A percentile compares a stretch with the other conserved stretches of the same genome.
Evolutionary conservation across 768 basidiomycete species (phyloP).

Genomic region (Lentinula sp.): DNA sequence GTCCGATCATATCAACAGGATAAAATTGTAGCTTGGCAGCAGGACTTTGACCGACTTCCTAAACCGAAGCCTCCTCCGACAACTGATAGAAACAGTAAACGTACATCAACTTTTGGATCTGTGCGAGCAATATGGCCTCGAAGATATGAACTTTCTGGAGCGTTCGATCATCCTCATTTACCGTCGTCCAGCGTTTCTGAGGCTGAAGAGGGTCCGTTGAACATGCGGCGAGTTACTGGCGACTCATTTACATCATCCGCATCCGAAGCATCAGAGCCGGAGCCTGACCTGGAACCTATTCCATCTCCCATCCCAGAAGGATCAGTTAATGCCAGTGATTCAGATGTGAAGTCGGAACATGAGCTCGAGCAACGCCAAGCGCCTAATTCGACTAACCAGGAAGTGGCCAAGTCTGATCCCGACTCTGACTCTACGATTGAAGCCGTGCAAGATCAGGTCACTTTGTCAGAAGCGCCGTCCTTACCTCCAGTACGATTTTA

Average conservation of each 20-base stretch:
- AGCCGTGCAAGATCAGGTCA: slow-evolving; percentile 23
- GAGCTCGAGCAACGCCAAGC: background rate
- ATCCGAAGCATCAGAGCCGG: slow-evolving; percentile 66
- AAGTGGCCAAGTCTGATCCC: slow-evolving; percentile 44
- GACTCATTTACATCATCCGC: slow-evolving; percentile 64
- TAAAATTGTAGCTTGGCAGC: slow-evolving; percentile 94
- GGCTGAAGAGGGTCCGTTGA: slow-evolving; percentile 54
- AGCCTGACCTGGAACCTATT: slow-evolving; percentile 26
- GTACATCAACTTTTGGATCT: slow-evolving; percentile 61
- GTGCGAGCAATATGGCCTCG: slow-evolving; percentile 70
- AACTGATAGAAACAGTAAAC: slow-evolving; percentile 43
- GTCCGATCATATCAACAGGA: slow-evolving; percentile 87
- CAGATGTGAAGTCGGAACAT: background rate
- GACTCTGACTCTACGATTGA: slow-evolving; percentile 87
- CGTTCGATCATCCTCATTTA: slow-evolving; percentile 47
- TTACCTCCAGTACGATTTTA: slow-evolving; percentile 20
- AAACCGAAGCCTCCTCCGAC: slow-evolving; percentile 54
- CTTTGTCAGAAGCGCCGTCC: slow-evolving; percentile 13
- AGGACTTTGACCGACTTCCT: slow-evolving; percentile 82
- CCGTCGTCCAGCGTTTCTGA: slow-evolving; percentile 69
- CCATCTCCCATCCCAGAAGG: slow-evolving; percentile 1
- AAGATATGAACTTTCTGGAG: slow-evolving; percentile 46
- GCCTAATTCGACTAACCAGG: background rate
- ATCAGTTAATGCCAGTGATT: slow-evolving; percentile 5
- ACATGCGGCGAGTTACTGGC: slow-evolving; percentile 40